phyloP scores from a whole-genome alignment of 192 early-diverging fungal species.

The Linnemannia schmuckeri region DNA sequence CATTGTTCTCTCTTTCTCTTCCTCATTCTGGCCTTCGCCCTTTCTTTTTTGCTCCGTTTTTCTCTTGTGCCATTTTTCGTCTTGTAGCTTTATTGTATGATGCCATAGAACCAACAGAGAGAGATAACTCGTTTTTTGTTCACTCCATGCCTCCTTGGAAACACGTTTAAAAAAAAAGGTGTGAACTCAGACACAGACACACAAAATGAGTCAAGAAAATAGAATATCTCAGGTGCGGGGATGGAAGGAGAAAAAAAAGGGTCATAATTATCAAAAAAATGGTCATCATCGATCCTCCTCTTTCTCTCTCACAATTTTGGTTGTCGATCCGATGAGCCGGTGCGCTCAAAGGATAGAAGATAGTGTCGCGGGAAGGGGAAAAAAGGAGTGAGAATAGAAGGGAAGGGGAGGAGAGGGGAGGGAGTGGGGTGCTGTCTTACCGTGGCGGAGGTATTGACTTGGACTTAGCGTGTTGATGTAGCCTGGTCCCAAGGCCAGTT shows the following conservation, averaged over 20 bases:
- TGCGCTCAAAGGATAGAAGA: background rate
- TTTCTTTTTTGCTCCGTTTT: background rate
- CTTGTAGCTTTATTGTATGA: background rate
- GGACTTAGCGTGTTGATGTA: conserved; percentile 40
- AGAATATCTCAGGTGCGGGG: background rate
- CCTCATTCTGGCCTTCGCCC: background rate
- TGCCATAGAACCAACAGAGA: background rate
- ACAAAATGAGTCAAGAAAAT: conserved; percentile 7
- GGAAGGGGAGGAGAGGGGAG: background rate
- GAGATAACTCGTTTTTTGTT: background rate
- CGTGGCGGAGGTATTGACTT: conserved; percentile 40
- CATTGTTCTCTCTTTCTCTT: background rate
- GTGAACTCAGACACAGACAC: background rate
- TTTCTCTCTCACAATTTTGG: background rate
- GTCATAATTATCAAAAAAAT: background rate
- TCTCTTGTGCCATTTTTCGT: background rate
- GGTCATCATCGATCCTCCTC: conserved; percentile 4
- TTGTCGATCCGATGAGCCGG: background rate
- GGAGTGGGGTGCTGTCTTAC: conserved; percentile 13
- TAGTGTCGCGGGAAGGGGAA: background rate
- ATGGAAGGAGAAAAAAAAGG: background rate
- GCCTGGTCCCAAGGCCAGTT: conserved; percentile 41
- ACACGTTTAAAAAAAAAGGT: background rate
- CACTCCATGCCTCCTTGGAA: background rate
- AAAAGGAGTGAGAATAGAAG: background rate